Evolutionary conservation across 331 rosid genomes (phyloP), one percentile per base, ranked within the genome.

Genomic region (Pyrus hybrid): DNA sequence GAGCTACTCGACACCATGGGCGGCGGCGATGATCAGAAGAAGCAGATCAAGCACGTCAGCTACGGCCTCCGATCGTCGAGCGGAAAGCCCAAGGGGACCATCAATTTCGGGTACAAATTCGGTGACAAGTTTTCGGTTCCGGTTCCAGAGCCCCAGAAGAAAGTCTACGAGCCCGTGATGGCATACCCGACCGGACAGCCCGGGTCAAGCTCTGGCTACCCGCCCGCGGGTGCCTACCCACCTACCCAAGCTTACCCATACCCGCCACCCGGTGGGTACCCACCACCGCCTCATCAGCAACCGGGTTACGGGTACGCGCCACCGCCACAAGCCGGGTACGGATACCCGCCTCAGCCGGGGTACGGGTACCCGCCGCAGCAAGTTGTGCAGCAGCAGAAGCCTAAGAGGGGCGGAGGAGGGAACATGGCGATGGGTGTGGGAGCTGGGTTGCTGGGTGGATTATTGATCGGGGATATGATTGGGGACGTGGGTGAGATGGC

Each of bases 401-500:
- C 91, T 0, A 77, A 69, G 66, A 79, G 47, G 43, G 43, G 43
- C 43, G 69, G 75, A 33, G 81, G 84, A 4, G 76, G 84, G 0
- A 78, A 76, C 28, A 75, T 83, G 86, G 89, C 62, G 63, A 7
- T 87, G 63, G 91, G 91, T 5, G 7, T 82, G 2, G 89, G 91
- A 12, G 91, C 91, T 53, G 91, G 89, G 12, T 58, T 85, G 71
- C 76, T 85, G 17, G 91, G 91, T 29, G 91, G 91, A 5, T 75
- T 87, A 83, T 3, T 87, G 76, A 37, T 87, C 2, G 91, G 89
- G n/a, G 89, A 87, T 13, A 81, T 83, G 89, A 66, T 85, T 10
- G 75, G 79, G 0, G 89, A 85, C 4, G 74, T 64, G 1, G 70
- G 76, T 11, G 84, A 85, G 0, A 26, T 43, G 75, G 80, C 6